Conservation (phyloP, 345 rosid genomes). For the Melastoma malabathricum region DNA sequence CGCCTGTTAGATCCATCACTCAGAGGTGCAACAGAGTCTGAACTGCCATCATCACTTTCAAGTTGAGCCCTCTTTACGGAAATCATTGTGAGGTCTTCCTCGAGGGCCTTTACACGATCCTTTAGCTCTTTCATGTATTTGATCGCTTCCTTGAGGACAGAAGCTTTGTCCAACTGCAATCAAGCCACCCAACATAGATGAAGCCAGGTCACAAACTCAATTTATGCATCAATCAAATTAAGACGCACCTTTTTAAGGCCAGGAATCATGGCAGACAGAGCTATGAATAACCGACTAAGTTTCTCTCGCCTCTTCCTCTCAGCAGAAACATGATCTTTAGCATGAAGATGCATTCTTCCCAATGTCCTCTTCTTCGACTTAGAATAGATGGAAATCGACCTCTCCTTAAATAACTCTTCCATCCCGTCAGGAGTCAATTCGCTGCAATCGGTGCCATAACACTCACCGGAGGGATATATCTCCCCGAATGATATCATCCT, state of each 20-base stretch:
- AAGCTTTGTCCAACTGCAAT: slow-evolving; percentile 51
- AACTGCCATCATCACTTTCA: slow-evolving; percentile 15
- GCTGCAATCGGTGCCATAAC: too few relatives aligned
- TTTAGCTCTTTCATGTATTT: slow-evolving; percentile 55
- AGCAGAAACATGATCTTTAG: slow-evolving; percentile 69
- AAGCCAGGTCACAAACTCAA: neutral
- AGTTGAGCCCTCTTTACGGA: slow-evolving; percentile 50
- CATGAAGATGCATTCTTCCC: too few relatives aligned
- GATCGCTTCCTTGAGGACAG: slow-evolving; percentile 56
- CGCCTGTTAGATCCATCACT: too few relatives aligned
- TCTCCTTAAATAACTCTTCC: too few relatives aligned
- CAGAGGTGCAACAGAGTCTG: too few relatives aligned
- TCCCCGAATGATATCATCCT: too few relatives aligned
- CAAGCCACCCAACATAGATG: neutral
- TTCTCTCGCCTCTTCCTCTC: slow-evolving; percentile 76
- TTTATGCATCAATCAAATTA: neutral
- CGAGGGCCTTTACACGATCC: slow-evolving; percentile 42
- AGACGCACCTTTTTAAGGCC: slow-evolving; percentile 47
- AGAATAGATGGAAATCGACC: too few relatives aligned
- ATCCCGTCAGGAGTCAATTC: too few relatives aligned
- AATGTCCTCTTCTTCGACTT: too few relatives aligned
- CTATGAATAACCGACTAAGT: slow-evolving; percentile 48
- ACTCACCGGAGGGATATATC: too few relatives aligned
- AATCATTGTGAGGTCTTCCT: slow-evolving; percentile 34
- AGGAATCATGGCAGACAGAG: slow-evolving; percentile 62